These are phyloP conservation scores for Rhododendron ferrugineum DNA, from an alignment of 148 eudicot species.

Conservation along the genomic window DNA sequence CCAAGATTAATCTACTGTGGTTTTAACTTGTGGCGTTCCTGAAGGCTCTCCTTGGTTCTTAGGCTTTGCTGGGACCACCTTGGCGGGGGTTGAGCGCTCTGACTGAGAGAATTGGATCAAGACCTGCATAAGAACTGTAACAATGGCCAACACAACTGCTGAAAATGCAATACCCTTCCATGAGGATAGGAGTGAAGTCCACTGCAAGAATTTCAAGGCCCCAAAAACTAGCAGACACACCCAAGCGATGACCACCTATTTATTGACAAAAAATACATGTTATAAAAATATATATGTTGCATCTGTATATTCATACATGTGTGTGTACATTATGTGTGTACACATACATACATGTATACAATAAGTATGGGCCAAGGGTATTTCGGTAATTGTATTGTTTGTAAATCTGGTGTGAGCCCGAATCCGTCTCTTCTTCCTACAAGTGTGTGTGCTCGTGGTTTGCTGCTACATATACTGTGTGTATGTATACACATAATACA, in stretches of 20 bases:
- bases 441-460: background rate
- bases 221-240: conserved; percentile 42
- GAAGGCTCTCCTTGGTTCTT: conserved; percentile 25
- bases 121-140: conserved; percentile 73
- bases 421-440: background rate
- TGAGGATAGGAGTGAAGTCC: conserved; percentile 65
- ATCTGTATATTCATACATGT: background rate
- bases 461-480: background rate
- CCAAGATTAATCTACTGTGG: conserved; percentile 6
- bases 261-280: background rate
- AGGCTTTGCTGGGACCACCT: conserved; percentile 46
- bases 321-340: background rate
- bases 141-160: conserved; percentile 37
- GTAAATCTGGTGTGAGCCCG: background rate
- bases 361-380: background rate
- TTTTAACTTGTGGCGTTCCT: conserved; percentile 14
- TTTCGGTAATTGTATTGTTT: background rate
- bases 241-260: conserved; percentile 70
- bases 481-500: background rate
- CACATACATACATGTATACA: background rate
- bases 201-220: conserved; percentile 43
- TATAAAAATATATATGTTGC: background rate
- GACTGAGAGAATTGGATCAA: conserved; percentile 75
- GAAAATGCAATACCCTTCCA: conserved; percentile 75
- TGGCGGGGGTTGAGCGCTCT: conserved; percentile 77